Conservation (phyloP, 352 stramenopile species). For the Phytophthora fragariaefolia region DNA sequence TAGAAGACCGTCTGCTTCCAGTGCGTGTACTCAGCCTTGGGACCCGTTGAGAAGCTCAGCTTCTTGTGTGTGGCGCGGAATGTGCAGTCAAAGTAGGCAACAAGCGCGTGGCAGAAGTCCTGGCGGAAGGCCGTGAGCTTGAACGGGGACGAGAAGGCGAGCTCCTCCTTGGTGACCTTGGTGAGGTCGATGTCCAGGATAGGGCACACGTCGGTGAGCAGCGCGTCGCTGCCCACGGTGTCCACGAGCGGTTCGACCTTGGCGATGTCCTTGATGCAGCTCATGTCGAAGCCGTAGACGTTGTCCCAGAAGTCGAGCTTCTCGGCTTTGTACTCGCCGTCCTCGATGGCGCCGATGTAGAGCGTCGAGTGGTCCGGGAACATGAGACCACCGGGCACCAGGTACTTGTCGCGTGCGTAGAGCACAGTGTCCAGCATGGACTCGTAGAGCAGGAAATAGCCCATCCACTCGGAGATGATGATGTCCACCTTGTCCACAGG, state of each 20-base stretch:
- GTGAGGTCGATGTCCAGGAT: constrained; percentile 94
- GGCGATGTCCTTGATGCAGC: constrained; percentile 96
- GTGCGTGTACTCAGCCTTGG: constrained; percentile 96
- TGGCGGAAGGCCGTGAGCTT: constrained; percentile 91
- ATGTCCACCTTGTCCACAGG: constrained; percentile 96
- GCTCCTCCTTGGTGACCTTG: constrained; percentile 94
- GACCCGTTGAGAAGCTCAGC: constrained; percentile 96
- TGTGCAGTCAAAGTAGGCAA: constrained; percentile 98
- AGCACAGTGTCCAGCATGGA: constrained; percentile 98
- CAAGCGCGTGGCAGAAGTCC: constrained; percentile 96
- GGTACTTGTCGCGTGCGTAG: constrained; percentile 96
- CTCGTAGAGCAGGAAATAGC: constrained; percentile 98
- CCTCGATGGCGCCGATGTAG: constrained; percentile 96
- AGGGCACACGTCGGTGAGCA: constrained; percentile 92
- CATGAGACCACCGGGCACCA: constrained; percentile 93
- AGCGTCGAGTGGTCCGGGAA: constrained; percentile 97
- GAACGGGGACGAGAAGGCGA: constrained; percentile 94
- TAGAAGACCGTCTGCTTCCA: constrained; percentile 99
- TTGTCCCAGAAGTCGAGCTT: constrained; percentile 98
- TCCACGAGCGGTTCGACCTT: constrained; percentile 98
- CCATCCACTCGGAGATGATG: constrained; percentile 99
- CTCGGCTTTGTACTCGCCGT: constrained; percentile 94
- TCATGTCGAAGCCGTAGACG: constrained; percentile 99
- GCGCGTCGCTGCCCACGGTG: constrained; percentile 92
- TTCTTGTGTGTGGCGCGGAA: constrained; percentile 97